These are phyloP conservation scores for Cudoniella acicularis DNA, from an alignment of 495 filamentous ascomycete genomes.

Conservation along the genomic window DNA sequence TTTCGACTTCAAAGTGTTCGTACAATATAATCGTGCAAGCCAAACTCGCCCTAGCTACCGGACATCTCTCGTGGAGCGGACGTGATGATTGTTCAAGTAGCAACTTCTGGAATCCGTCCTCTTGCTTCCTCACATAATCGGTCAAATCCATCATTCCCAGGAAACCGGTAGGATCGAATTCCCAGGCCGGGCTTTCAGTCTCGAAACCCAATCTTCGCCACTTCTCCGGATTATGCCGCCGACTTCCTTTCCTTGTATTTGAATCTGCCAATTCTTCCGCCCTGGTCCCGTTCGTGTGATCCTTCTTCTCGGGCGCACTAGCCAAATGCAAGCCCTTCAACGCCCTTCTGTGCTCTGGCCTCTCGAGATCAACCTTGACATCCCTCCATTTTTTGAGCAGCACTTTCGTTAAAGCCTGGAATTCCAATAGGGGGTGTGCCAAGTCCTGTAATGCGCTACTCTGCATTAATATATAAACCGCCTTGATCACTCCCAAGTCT, in stretches of 20 bases:
- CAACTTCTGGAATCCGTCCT: constrained; percentile 87
- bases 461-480: constrained; percentile 89
- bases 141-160: constrained; percentile 97
- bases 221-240: constrained; percentile 82
- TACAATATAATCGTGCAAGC: constrained; percentile 85
- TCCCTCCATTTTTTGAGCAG: constrained; percentile 89
- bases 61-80: constrained; percentile 70
- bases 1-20: constrained; percentile 93
- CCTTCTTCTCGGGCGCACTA: constrained; percentile 63
- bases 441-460: constrained; percentile 90
- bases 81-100: constrained; percentile 84
- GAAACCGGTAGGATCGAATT: constrained; percentile 85
- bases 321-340: constrained; percentile 46
- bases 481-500: constrained; percentile 88
- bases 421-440: constrained; percentile 89
- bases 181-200: constrained; percentile 76
- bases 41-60: constrained; percentile 82
- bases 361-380: constrained; percentile 76
- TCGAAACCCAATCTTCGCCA: constrained; percentile 93
- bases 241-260: constrained; percentile 46
- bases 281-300: constrained; percentile 32
- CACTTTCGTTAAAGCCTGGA: constrained; percentile 88
- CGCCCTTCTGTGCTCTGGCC: constrained; percentile 76
- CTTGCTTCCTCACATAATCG: constrained; percentile 85
- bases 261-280: constrained; percentile 29